Conservation (phyloP, 768 basidiomycete species). For the Galerina marginata region DNA sequence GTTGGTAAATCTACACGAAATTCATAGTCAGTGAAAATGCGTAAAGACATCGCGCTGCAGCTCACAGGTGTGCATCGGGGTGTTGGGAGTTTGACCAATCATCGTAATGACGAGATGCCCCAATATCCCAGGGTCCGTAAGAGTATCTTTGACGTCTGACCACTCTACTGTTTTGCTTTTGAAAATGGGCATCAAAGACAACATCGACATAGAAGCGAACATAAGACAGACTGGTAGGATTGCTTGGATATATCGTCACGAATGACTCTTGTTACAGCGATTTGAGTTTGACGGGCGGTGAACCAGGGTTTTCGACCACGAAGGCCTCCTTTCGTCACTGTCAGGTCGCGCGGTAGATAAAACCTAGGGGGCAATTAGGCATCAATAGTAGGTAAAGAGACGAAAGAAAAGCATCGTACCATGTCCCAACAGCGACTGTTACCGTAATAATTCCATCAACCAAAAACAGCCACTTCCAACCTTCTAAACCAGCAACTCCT, state of each 20-base stretch:
- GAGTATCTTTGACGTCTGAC: constrained; percentile 41
- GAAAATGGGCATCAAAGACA: neutral
- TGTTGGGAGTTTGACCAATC: constrained; percentile 41
- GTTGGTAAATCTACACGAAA: constrained; percentile 40
- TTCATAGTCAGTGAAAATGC: neutral
- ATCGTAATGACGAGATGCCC: constrained; percentile 42
- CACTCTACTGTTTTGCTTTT: constrained; percentile 37
- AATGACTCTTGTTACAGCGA: constrained; percentile 42
- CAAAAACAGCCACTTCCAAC: constrained; percentile 49
- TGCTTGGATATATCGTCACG: constrained; percentile 43
- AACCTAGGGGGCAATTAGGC: constrained; percentile 26
- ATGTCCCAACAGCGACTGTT: constrained; percentile 36
- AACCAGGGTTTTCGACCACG: constrained; percentile 43
- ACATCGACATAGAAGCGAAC: neutral
- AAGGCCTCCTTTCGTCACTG: constrained; percentile 35
- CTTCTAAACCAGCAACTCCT: constrained; percentile 39
- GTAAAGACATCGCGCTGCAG: neutral
- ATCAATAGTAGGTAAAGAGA: neutral
- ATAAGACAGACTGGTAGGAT: constrained; percentile 38
- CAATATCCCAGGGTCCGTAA: constrained; percentile 41
- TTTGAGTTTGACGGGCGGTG: constrained; percentile 36
- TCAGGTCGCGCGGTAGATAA: constrained; percentile 39
- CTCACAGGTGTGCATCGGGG: constrained; percentile 42
- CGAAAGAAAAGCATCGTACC: constrained; percentile 23
- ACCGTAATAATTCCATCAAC: constrained; percentile 46